A percentile compares a stretch with the other conserved stretches of the same genome.
phyloP scores from a whole-genome alignment of 169 alveolate genomes.

The Plasmodium inui region DNA sequence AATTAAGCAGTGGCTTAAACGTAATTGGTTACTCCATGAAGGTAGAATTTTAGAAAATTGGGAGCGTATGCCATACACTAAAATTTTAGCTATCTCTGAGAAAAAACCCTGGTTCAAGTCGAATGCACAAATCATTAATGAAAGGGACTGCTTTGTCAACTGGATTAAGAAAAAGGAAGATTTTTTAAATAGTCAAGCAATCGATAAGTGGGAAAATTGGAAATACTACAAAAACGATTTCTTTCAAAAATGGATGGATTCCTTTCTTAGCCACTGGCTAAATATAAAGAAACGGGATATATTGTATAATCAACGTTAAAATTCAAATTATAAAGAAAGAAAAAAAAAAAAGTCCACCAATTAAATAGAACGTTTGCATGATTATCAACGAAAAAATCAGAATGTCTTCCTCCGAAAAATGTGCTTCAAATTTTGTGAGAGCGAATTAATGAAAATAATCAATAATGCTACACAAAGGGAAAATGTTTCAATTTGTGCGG shows the following conservation, averaged over 20 bases:
- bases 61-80: conserved; percentile 11
- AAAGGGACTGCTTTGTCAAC: background rate
- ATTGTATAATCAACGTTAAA: background rate
- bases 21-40: conserved; percentile 1
- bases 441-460: background rate
- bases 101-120: conserved; percentile 16
- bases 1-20: conserved; percentile 27
- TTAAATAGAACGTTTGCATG: background rate
- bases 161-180: conserved; percentile 12
- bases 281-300: background rate
- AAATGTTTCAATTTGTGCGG: background rate
- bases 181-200: background rate
- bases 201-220: background rate
- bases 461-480: background rate
- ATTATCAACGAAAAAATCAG: background rate
- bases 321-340: background rate
- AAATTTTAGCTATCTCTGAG: conserved; percentile 7
- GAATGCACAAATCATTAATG: background rate
- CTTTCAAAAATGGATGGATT: background rate
- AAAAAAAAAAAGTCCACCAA: background rate
- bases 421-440: background rate
- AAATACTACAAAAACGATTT: conserved; percentile 1
- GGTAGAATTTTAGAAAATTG: background rate
- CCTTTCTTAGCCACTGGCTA: background rate
- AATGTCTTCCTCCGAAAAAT: background rate